Percentiles rank a stretch among this genome's conserved stretches.
These are phyloP conservation scores for Sanghuangporus baumii DNA, from an alignment of 1,284 basidiomycete genomes.

Conservation along the genomic window DNA sequence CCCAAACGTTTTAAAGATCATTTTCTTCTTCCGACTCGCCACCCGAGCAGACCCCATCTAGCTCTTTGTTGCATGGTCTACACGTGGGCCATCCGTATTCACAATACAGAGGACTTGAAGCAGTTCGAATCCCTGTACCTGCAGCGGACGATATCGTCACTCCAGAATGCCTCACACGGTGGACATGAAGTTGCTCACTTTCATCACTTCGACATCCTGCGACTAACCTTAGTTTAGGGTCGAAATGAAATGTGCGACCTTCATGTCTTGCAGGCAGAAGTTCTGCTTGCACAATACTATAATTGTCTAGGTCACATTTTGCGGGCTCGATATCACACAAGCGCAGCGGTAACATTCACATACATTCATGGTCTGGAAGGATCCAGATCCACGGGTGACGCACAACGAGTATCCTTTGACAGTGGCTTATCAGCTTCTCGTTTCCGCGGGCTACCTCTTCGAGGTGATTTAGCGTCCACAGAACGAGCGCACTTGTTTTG, in stretches of 20 bases:
- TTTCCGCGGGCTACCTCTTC: slow-evolving; percentile 23
- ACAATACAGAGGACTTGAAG: slow-evolving; percentile 22
- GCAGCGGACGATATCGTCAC: slow-evolving; percentile 37
- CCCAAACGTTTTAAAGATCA: slow-evolving; percentile 25
- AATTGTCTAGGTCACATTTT: slow-evolving; percentile 36
- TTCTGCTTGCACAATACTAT: slow-evolving; percentile 51
- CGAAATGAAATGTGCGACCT: slow-evolving; percentile 20
- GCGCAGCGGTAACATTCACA: slow-evolving; percentile 34
- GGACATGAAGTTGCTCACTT: slow-evolving; percentile 27
- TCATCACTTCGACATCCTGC: not conserved
- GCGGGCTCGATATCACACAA: slow-evolving; percentile 39
- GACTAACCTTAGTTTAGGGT: not conserved
- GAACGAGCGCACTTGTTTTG: slow-evolving; percentile 66
- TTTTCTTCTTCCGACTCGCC: slow-evolving; percentile 25
- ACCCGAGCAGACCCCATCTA: slow-evolving; percentile 39
- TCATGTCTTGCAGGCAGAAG: slow-evolving; percentile 51
- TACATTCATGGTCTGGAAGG: slow-evolving; percentile 33
- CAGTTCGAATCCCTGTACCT: slow-evolving; percentile 35
- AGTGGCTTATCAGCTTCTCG: not conserved
- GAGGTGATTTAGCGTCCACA: slow-evolving; percentile 44
- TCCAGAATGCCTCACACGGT: slow-evolving; percentile 28
- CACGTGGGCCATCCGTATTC: slow-evolving; percentile 43
- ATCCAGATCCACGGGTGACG: slow-evolving; percentile 18
- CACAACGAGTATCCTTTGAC: not conserved
- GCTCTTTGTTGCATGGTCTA: slow-evolving; percentile 44